Conservation (phyloP, 108 stramenopile genomes). For the Pseudonitzschia multistriata region DNA sequence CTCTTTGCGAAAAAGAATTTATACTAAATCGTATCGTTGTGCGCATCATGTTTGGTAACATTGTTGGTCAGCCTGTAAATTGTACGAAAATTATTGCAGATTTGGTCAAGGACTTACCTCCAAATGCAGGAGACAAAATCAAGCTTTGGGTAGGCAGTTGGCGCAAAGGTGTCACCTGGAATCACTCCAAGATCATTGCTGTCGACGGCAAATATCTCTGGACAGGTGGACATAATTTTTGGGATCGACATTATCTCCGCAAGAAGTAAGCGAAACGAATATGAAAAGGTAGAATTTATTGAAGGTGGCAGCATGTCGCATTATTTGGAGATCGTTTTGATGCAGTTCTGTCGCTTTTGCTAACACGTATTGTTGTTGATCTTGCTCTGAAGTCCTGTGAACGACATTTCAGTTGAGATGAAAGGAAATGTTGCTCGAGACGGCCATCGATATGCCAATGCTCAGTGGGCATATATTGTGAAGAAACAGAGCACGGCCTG, state of each 20-base stretch:
- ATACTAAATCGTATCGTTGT: constrained; percentile 33
- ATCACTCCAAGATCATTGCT: constrained; percentile 69
- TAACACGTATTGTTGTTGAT: neutral
- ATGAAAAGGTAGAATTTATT: neutral
- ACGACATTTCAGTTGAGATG: constrained; percentile 52
- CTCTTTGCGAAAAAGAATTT: constrained; percentile 28
- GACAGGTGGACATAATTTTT: constrained; percentile 63
- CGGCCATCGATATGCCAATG: constrained; percentile 57
- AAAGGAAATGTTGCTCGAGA: constrained; percentile 51
- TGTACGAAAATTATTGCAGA: constrained; percentile 41
- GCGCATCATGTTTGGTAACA: constrained; percentile 65
- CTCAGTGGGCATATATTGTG: constrained; percentile 54
- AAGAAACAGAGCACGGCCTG: constrained; percentile 48
- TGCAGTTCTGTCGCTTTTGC: neutral
- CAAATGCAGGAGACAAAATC: constrained; percentile 39
- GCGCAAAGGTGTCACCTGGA: constrained; percentile 58
- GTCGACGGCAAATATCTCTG: constrained; percentile 60
- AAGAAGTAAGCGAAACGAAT: constrained; percentile 4
- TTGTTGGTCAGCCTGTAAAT: constrained; percentile 58
- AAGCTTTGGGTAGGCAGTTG: constrained; percentile 67
- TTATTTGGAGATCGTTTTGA: neutral
- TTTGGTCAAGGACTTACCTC: constrained; percentile 50
- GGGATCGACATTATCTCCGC: constrained; percentile 53
- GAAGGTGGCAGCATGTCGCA: neutral
- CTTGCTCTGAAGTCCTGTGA: constrained; percentile 42